Base-by-base conservation (phyloP, 768 basidiomycete genomes). In the Lentinula sp. region DNA sequence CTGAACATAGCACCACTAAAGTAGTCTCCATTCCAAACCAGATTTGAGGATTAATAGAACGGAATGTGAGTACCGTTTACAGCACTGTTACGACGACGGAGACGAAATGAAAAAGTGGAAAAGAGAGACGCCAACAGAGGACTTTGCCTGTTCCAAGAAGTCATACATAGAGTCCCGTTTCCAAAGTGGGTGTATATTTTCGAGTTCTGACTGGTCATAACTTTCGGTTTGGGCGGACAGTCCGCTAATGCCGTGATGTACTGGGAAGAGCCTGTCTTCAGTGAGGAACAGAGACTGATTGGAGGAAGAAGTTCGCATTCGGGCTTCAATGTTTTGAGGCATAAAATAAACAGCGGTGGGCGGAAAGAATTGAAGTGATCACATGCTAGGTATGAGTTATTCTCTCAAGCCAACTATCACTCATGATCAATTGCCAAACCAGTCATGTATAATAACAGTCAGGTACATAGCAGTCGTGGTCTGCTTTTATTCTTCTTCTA, bases 1-100 rank as follows among this genome's bases (percentile, higher is more conserved):
- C 78, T 0, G 94, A 95, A 71, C 95, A 96, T 2, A 95, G 70
- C 52, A 87, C 84, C 28, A 95, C 45, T 20, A 95, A 72, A 55
- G 81, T 86, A 16, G 93, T 93, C 74, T 95, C 94, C 20, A 93
- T 69, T 1, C 94, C 94, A 63, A 96, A 95, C 85, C 94, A 93
- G 6, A 88, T 76, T 42, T 85, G 77, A 13, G 81, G 84, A 2
- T 85, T 82, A 2, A 87, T 84, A 9, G 81, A 80, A 68, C 89
- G 90, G 64, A 92, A 86, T 1, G 83, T 80, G 0, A 89, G 91
- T 1, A 93, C 85, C 0, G 91, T 93, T 71, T 93, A 91, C 23
- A 93, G 74, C 4, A 91, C 78, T 0, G 91, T 93, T 33, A 93
- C 83, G 42, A 90, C 64, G 0, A 90, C 91, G 1, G 88, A 90